phyloP scores from a whole-genome alignment of 257 asterid genomes.

The Przewalskia tangutica region DNA sequence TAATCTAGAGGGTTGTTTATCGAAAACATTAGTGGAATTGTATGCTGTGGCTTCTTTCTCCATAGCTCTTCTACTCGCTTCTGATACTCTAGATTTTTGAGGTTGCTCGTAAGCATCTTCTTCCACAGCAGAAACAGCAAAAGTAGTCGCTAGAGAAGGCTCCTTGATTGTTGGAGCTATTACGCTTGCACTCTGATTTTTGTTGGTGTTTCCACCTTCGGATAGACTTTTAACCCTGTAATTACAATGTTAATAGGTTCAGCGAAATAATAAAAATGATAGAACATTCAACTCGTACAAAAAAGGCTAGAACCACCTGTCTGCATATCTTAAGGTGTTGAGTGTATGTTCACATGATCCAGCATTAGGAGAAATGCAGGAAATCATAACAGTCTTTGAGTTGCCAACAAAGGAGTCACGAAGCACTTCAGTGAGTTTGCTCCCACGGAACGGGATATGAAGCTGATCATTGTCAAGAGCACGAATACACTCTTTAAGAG shows the following conservation, averaged over 20 bases:
- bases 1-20: constrained; percentile 40
- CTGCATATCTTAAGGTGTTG: constrained; percentile 98
- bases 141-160: constrained; percentile 41
- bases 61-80: constrained; percentile 35
- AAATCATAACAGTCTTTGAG: constrained; percentile 97
- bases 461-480: constrained; percentile 98
- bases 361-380: constrained; percentile 97
- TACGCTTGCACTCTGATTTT: constrained; percentile 55
- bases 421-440: constrained; percentile 97
- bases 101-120: constrained; percentile 50
- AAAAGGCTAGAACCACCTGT: constrained; percentile 42
- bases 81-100: constrained; percentile 51
- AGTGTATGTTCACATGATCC: constrained; percentile 99
- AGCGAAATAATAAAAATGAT: background rate
- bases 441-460: constrained; percentile 99
- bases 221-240: constrained; percentile 97
- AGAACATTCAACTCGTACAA: background rate
- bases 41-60: constrained; percentile 56
- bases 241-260: constrained; percentile 15
- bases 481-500: constrained; percentile 96
- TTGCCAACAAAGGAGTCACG: constrained; percentile 99
- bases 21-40: constrained; percentile 39
- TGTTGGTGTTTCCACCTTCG: constrained; percentile 70
- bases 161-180: constrained; percentile 53
- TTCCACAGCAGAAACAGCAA: constrained; percentile 37